These are phyloP conservation scores for Babesia sp. DNA, from an alignment of 169 alveolate species.

Conservation along the genomic window DNA sequence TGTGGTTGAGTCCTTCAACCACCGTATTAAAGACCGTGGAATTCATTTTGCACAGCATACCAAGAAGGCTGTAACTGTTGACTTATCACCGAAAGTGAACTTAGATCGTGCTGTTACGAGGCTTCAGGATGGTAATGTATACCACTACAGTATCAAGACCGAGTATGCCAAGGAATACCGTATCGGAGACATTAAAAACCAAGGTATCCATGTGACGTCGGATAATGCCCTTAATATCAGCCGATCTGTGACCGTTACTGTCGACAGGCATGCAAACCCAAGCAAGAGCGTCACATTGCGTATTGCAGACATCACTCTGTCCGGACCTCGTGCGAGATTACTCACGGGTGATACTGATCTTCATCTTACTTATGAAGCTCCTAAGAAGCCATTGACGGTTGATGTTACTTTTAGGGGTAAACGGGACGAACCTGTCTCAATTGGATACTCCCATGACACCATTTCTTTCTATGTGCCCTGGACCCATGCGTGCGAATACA, in stretches of 20 bases:
- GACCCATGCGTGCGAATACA: conserved; percentile 39
- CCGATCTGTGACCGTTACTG: conserved; percentile 16
- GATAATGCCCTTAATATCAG: conserved; percentile 10
- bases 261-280: neutral
- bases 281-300: neutral
- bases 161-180: conserved; percentile 28
- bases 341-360: neutral
- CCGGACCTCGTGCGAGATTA: neutral
- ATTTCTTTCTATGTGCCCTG: conserved; percentile 33
- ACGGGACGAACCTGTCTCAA: neutral
- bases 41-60: neutral
- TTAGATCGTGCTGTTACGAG: neutral
- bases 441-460: conserved; percentile 5
- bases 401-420: conserved; percentile 24
- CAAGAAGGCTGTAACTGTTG: conserved; percentile 1
- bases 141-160: conserved; percentile 14
- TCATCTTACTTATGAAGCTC: neutral
- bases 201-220: conserved; percentile 1
- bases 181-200: conserved; percentile 41
- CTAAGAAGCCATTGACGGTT: conserved; percentile 17
- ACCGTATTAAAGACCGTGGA: neutral
- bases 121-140: conserved; percentile 1
- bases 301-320: neutral
- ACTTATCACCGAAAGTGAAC: neutral
- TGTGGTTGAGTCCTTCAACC: conserved; percentile 23